These are phyloP conservation scores for Elongisporangium anandrum DNA, from an alignment of 352 stramenopile species.

Conservation along the genomic window DNA sequence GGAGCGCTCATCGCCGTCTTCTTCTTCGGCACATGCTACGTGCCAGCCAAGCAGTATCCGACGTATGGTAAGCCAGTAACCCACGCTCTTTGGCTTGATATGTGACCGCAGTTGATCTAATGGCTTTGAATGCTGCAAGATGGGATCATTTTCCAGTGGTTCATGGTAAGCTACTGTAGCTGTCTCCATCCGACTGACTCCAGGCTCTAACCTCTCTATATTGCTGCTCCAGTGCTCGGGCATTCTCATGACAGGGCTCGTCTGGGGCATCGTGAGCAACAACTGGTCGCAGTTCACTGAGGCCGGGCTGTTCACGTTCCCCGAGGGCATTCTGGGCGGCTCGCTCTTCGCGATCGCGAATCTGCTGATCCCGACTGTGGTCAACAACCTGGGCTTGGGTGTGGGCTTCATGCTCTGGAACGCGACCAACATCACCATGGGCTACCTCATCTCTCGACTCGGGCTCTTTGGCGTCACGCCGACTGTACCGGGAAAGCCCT, in stretches of 20 bases:
- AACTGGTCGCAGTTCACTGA: conserved; percentile 75
- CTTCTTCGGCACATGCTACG: conserved; percentile 85
- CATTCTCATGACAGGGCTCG: conserved; percentile 76
- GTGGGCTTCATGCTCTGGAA: conserved; percentile 88
- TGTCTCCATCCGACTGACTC: not conserved
- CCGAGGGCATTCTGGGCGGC: conserved; percentile 69
- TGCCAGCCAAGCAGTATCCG: conserved; percentile 75
- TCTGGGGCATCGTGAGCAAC: conserved; percentile 76
- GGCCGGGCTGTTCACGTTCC: conserved; percentile 74
- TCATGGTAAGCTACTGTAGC: conserved; percentile 57
- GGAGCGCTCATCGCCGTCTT: conserved; percentile 67
- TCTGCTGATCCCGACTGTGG: conserved; percentile 78
- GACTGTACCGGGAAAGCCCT: conserved; percentile 55
- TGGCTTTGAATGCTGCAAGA: conserved; percentile 23
- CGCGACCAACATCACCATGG: conserved; percentile 77
- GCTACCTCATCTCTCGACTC: conserved; percentile 72
- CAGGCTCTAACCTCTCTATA: conserved; percentile 3
- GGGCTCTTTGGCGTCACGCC: conserved; percentile 62
- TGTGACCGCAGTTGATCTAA: not conserved
- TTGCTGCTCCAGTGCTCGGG: conserved; percentile 56
- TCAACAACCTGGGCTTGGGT: conserved; percentile 75
- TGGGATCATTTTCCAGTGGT: conserved; percentile 88
- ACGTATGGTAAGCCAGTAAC: conserved; percentile 54
- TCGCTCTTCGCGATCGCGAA: conserved; percentile 78
- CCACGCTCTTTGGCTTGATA: not conserved